Evolutionary conservation across 768 basidiomycete species (phyloP), one percentile per base, ranked within the genome.

Genomic region (Rhizopogon roseolus): DNA sequence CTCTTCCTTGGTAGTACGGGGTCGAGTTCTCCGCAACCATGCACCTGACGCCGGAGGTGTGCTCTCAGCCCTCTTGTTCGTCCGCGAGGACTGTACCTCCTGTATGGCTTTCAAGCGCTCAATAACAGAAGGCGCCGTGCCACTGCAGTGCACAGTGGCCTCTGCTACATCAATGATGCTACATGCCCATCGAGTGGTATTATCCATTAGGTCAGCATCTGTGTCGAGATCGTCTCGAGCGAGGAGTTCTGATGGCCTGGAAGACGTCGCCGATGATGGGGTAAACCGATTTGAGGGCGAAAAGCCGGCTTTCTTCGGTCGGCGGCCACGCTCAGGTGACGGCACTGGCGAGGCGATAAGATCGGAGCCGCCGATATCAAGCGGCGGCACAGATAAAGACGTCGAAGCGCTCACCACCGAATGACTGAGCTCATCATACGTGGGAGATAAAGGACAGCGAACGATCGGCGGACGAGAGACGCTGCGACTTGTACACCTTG

Each of bases 401-500:
- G 62, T 52, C 42, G 59, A 17, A 38, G 60, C 32, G 51, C 54
- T 56, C 56, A 65, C 36, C 38, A 61, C 43, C 41, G 60, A 36
- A 42, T 40, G 64, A 58, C 53, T 62, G 56, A 55, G 62, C 60
- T 60, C 65, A 42, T 58, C 57, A 39, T 65, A 67, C 17, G 64
- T 61, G 1, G 61, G 57, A 39, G 66, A 66, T 55, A 64, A 62
- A 17, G 53, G 64, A 41, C 61, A 54, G 13, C 52, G 59, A 36
- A 62, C 45, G 14, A 62, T 61, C 62, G 38, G 72, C 2, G 72
- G 69, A 39, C 75, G 68, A 9, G 78, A 80, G 13, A 67, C 61
- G 55, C 76, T 76, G 36, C 76, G 71, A 40, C 75, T 73, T 11
- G 64, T 60, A 32, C 73, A 72, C 40, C 73, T 65, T 6, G 68